Evolutionary conservation across 306 rosid genomes (phyloP), one percentile per base, ranked within the genome.

Genomic region (Gynostemma pentaphyllum): DNA sequence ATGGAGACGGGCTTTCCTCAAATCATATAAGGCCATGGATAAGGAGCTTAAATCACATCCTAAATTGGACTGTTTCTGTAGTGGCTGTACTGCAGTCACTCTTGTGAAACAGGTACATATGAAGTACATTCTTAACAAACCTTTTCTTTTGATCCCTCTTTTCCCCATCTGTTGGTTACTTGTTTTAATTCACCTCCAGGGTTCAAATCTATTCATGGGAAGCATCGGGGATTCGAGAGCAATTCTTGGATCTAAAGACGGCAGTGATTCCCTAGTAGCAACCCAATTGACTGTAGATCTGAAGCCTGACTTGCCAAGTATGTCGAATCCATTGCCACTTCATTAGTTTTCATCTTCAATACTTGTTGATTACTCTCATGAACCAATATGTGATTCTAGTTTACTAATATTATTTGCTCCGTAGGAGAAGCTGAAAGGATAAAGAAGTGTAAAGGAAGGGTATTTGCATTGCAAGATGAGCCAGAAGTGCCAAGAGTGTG

Each of bases 241-340:
- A 62, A 84, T 92, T 75, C 75, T 92, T 76, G 99, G 96, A 71
- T 84, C 99, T 15, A 88, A 75, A 74, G 95, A 82, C 68, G 78
- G 66, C 61, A 78, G 71, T 23, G 88, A 76, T 74, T 81, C 82
- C 52, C 75, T 81, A 89, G 80, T 82, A 55, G 99, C 99, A 59
- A 69, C 77, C 75, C 99, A 88, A 80, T 76, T 92, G 69, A 86
- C 95, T 6, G 75, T 92, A 82, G 99, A 92, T 78, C 76, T 92
- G 72, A 92, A 92, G 76, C 96, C 99, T 52, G 96, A 86, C 81
- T 83, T 92, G 50, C 99, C 99, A 74, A 81, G 99, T 88, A 70
- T 24, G 99, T 61, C 10, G 34, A 45, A 42, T 39, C 53, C 19
- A 5, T 18, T 57, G n/a, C 5, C n/a, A n/a, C n/a, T n/a, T n/a